Conservation (phyloP, 805 yeast species). For the Cyberlindnera subsufficiens region DNA sequence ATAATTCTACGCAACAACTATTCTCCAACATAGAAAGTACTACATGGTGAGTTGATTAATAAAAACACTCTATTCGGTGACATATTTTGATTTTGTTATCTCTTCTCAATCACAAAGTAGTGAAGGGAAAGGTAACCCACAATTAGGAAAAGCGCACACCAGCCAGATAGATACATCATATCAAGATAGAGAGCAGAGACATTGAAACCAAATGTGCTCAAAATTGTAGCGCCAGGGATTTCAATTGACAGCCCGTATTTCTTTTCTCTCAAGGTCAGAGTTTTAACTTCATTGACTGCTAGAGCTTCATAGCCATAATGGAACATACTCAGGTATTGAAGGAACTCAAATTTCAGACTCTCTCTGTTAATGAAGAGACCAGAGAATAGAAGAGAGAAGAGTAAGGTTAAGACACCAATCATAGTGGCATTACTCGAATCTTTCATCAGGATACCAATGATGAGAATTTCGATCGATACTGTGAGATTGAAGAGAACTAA, state of each 20-base stretch:
- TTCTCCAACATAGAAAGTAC: too few species aligned
- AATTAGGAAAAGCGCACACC: constrained; percentile 52
- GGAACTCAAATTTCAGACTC: constrained; percentile 52
- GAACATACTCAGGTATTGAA: constrained; percentile 83
- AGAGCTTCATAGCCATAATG: constrained; percentile 95
- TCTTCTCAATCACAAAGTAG: constrained; percentile 65
- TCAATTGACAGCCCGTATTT: constrained; percentile 92
- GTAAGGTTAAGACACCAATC: constrained; percentile 73
- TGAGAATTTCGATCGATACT: constrained; percentile 75
- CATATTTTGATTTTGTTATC: constrained; percentile 15
- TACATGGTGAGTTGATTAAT: too few species aligned
- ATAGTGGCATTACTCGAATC: constrained; percentile 93
- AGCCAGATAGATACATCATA: constrained; percentile 48
- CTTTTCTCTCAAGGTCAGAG: constrained; percentile 74
- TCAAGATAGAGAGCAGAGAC: constrained; percentile 73
- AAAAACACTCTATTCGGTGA: too few species aligned
- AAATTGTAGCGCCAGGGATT: constrained; percentile 95
- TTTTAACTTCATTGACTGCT: constrained; percentile 87
- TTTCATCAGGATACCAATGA: constrained; percentile 80
- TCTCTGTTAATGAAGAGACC: constrained; percentile 90
- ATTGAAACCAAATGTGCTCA: constrained; percentile 91
- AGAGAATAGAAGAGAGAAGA: constrained; percentile 86
- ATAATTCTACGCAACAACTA: too few species aligned
- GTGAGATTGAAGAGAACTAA: constrained; percentile 82
- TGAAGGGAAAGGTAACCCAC: constrained; percentile 75